These are phyloP conservation scores for Acrasis kona DNA, from an alignment of 78 protist species.

Conservation along the genomic window DNA sequence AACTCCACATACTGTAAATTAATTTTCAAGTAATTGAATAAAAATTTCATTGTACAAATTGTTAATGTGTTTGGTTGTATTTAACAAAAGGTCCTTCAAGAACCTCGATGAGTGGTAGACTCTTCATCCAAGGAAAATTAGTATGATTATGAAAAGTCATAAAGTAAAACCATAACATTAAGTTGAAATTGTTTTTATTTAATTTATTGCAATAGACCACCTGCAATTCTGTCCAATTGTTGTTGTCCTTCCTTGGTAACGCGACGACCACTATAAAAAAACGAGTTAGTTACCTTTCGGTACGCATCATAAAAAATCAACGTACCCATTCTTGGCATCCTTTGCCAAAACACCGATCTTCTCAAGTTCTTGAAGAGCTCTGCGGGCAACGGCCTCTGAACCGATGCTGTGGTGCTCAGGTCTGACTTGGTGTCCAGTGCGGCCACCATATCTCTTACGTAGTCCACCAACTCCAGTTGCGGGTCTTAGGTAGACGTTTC, in stretches of 20 bases:
- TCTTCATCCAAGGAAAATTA: too few relatives aligned
- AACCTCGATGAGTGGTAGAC: too few relatives aligned
- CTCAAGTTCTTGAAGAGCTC: constrained; percentile 50
- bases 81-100: too few relatives aligned
- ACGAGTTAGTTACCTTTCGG: too few relatives aligned
- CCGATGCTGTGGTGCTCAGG: constrained; percentile 18
- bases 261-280: constrained; percentile 12
- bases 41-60: too few relatives aligned
- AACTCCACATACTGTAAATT: too few relatives aligned
- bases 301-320: neutral
- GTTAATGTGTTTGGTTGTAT: too few relatives aligned
- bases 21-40: too few relatives aligned
- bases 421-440: neutral
- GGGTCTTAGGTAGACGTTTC: constrained; percentile 59
- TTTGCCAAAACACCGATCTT: constrained; percentile 10
- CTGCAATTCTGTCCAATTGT: constrained; percentile 49
- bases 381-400: constrained; percentile 50
- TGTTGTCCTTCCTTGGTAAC: constrained; percentile 41
- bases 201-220: too few relatives aligned
- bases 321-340: neutral
- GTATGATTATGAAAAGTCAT: too few relatives aligned
- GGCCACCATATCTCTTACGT: constrained; percentile 8
- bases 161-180: too few relatives aligned
- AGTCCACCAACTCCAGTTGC: constrained; percentile 68
- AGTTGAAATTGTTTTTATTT: too few relatives aligned